These are phyloP conservation scores for Punctularia strigosozonata DNA, from an alignment of 768 basidiomycete genomes.

Conservation along the genomic window DNA sequence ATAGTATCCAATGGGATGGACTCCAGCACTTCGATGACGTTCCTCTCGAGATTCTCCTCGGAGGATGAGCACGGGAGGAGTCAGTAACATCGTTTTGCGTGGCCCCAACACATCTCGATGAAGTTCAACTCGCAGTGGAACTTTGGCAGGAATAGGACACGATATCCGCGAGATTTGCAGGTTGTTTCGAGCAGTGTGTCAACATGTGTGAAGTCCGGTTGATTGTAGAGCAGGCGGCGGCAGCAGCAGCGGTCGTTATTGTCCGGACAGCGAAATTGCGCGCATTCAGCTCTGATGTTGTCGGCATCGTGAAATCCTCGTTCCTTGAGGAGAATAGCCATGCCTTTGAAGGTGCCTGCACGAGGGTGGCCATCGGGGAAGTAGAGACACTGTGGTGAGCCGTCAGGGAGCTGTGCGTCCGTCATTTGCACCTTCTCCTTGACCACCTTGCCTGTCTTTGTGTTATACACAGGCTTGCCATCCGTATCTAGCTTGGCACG, in stretches of 20 bases:
- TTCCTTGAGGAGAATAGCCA: conserved; percentile 20
- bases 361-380: conserved; percentile 13
- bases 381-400: conserved; percentile 15
- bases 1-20: neutral
- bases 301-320: conserved; percentile 6
- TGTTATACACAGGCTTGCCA: conserved; percentile 8
- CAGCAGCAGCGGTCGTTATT: conserved; percentile 15
- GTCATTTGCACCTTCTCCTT: conserved; percentile 21
- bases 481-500: neutral
- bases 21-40: neutral
- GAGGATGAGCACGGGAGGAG: conserved; percentile 7
- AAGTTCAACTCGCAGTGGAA: conserved; percentile 19
- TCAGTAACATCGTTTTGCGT: conserved; percentile 15
- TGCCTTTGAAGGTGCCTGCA: conserved; percentile 21
- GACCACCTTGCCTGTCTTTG: conserved; percentile 6
- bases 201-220: conserved; percentile 21
- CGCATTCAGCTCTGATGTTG: conserved; percentile 12
- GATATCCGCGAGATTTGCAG: neutral
- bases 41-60: neutral
- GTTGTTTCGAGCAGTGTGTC: conserved; percentile 2
- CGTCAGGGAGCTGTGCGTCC: conserved; percentile 11
- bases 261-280: conserved; percentile 14
- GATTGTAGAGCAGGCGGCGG: conserved; percentile 16
- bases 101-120: conserved; percentile 22
- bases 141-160: conserved; percentile 15